phyloP scores from a whole-genome alignment of 495 filamentous ascomycete genomes.

The Penicillium arizonense region DNA sequence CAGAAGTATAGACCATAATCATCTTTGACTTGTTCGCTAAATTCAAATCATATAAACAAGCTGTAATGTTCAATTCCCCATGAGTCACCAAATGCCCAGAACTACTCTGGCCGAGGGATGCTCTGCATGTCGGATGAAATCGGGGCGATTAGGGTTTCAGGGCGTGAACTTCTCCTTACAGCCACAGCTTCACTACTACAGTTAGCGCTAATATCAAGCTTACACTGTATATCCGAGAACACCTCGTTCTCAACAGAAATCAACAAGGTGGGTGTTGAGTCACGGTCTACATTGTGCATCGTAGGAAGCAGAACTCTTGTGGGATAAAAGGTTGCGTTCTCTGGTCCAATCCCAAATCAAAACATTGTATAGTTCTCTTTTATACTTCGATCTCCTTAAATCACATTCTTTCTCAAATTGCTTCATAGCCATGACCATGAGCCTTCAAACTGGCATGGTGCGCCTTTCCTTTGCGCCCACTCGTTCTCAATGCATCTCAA shows the following conservation, averaged over 20 bases:
- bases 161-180: background rate
- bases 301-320: conserved; percentile 10
- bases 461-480: background rate
- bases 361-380: background rate
- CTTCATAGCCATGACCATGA: background rate
- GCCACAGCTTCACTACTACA: background rate
- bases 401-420: background rate
- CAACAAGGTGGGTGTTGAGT: background rate
- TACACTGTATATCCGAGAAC: conserved; percentile 19
- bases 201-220: conserved; percentile 5
- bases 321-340: background rate
- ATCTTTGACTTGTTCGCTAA: too few relatives aligned
- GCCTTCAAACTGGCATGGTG: background rate
- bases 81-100: background rate
- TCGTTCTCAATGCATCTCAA: background rate
- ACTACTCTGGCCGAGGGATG: background rate
- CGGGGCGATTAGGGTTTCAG: conserved; percentile 9
- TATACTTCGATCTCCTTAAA: background rate
- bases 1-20: too few relatives aligned
- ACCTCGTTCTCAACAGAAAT: background rate
- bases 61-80: background rate
- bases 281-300: conserved; percentile 14
- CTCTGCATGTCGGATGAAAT: conserved; percentile 8
- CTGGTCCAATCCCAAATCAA: background rate
- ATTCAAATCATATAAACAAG: background rate